Percentiles rank a stretch among this genome's conserved stretches.
Conservation (phyloP, 2,329 filamentous ascomycete genomes). For the Ceratocystis cubensis region DNA sequence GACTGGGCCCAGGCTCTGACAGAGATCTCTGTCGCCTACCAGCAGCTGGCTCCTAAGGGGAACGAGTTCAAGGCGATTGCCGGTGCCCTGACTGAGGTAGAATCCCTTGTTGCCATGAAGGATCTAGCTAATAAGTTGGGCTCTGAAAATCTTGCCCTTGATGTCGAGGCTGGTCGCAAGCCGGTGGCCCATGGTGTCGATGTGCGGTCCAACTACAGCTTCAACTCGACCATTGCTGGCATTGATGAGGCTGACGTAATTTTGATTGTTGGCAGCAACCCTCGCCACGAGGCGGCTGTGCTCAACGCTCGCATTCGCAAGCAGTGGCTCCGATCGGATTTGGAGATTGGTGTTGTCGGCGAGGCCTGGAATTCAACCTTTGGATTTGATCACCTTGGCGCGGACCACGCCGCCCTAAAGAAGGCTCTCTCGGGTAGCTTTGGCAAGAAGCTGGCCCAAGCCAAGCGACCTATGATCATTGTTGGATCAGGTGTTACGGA, state of each 20-base stretch:
- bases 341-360: slow-evolving; percentile 84
- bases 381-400: slow-evolving; percentile 82
- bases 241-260: slow-evolving; percentile 90
- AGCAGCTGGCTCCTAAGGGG: slow-evolving; percentile 65
- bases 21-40: slow-evolving; percentile 71
- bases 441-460: slow-evolving; percentile 78
- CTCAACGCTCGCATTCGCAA: slow-evolving; percentile 95
- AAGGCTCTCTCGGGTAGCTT: slow-evolving; percentile 73
- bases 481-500: slow-evolving; percentile 87
- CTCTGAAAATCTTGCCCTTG: slow-evolving; percentile 88
- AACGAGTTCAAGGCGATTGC: slow-evolving; percentile 95
- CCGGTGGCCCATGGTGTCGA: slow-evolving; percentile 89
- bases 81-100: slow-evolving; percentile 80
- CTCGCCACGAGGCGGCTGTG: slow-evolving; percentile 85
- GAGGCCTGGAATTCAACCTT: slow-evolving; percentile 90
- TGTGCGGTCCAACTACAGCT: slow-evolving; percentile 84
- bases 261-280: slow-evolving; percentile 87
- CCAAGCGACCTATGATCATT: slow-evolving; percentile 92
- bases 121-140: slow-evolving; percentile 93
- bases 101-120: slow-evolving; percentile 92
- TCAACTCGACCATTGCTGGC: slow-evolving; percentile 90
- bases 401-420: slow-evolving; percentile 69
- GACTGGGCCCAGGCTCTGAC: slow-evolving; percentile 92
- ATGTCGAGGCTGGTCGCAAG: slow-evolving; percentile 70
- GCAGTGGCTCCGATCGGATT: slow-evolving; percentile 90